phyloP scores from a whole-genome alignment of 2,329 filamentous ascomycete genomes.

The Podosphaera fusca region DNA sequence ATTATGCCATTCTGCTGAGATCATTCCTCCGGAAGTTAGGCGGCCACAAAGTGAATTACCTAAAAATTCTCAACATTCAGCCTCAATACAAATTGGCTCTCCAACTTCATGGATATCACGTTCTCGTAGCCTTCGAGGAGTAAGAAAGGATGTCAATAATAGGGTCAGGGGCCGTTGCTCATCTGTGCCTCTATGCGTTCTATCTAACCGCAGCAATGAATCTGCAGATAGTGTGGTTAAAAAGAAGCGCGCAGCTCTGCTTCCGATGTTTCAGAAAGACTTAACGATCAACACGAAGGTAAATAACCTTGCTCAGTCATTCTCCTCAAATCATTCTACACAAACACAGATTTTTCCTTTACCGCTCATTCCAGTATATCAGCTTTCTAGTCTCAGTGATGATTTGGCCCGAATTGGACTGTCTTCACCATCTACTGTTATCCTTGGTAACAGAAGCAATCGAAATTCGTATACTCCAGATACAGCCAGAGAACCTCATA shows the following conservation, averaged over 20 bases:
- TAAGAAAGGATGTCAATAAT: slow-evolving; percentile 25
- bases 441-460: slow-evolving; percentile 7
- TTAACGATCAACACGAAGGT: not conserved
- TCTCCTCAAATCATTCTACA: not conserved
- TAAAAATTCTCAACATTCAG: slow-evolving; percentile 26
- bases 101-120: slow-evolving; percentile 32
- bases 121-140: slow-evolving; percentile 30
- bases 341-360: slow-evolving; percentile 3
- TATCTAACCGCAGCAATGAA: slow-evolving; percentile 8
- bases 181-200: slow-evolving; percentile 25
- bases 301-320: not conserved
- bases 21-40: slow-evolving; percentile 3
- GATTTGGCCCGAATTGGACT: slow-evolving; percentile 26
- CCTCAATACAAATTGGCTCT: slow-evolving; percentile 36
- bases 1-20: slow-evolving; percentile 4
- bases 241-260: not conserved
- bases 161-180: slow-evolving; percentile 25
- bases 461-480: slow-evolving; percentile 12
- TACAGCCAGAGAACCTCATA: slow-evolving; percentile 5
- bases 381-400: slow-evolving; percentile 30
- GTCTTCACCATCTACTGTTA: slow-evolving; percentile 14
- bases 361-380: slow-evolving; percentile 17
- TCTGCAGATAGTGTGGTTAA: slow-evolving; percentile 7
- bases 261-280: not conserved
- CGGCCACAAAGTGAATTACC: slow-evolving; percentile 17